These are phyloP conservation scores for Pythium pectinolyticum DNA, from an alignment of 352 stramenopile species.

Conservation along the genomic window DNA sequence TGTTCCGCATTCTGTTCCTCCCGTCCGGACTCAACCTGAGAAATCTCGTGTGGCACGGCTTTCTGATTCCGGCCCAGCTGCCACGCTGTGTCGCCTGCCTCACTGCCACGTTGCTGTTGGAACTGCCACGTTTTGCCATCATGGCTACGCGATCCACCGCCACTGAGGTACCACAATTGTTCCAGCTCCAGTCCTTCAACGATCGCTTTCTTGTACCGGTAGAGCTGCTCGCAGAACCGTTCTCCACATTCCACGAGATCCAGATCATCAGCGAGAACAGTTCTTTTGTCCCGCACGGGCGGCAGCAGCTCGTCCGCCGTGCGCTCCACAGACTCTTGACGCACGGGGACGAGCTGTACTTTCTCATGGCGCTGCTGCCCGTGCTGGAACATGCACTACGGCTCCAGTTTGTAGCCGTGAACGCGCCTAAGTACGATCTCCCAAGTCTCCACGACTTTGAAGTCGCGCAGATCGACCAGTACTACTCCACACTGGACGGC, in stretches of 20 bases:
- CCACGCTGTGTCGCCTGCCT: constrained; percentile 59
- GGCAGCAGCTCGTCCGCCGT: constrained; percentile 35
- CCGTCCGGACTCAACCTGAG: constrained; percentile 62
- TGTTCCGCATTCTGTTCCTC: constrained; percentile 59
- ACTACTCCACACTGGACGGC: constrained; percentile 79
- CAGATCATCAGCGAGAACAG: constrained; percentile 6
- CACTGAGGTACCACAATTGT: constrained; percentile 23
- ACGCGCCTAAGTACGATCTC: constrained; percentile 30
- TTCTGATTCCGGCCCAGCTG: constrained; percentile 50
- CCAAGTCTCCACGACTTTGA: constrained; percentile 35
- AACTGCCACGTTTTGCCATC: constrained; percentile 29
- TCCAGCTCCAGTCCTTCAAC: constrained; percentile 29
- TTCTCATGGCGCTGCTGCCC: constrained; percentile 56
- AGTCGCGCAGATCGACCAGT: constrained; percentile 59
- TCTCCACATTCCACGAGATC: background rate
- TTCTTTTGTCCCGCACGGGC: constrained; percentile 43
- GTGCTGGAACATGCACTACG: constrained; percentile 70
- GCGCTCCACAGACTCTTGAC: constrained; percentile 32
- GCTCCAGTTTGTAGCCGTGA: constrained; percentile 52
- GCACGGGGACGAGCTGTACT: constrained; percentile 47
- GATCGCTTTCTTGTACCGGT: constrained; percentile 13
- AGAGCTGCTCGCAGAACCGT: background rate
- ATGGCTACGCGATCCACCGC: background rate
- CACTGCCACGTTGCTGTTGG: constrained; percentile 44
- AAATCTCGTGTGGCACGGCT: constrained; percentile 76